These are phyloP conservation scores for Trichoderma breve DNA, from an alignment of 2,329 filamentous ascomycete genomes.

Conservation along the genomic window DNA sequence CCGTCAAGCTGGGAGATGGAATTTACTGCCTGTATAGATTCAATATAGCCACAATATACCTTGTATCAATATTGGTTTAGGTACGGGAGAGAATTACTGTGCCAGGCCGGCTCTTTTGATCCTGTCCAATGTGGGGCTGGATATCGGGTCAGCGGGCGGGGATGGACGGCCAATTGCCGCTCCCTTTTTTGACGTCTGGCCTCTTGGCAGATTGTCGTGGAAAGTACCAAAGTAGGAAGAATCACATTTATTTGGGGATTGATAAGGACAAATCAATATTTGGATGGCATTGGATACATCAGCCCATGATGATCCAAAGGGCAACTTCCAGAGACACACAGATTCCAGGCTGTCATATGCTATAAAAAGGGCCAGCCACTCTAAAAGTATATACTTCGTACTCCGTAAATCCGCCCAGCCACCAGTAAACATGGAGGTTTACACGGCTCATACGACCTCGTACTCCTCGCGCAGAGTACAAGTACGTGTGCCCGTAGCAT, in stretches of 20 bases:
- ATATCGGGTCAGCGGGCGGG: background rate
- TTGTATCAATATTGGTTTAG: background rate
- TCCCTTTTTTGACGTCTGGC: background rate
- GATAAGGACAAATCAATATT: background rate
- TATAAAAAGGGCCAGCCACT: background rate
- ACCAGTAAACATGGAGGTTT: background rate
- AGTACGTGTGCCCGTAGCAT: background rate
- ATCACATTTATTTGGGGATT: no score
- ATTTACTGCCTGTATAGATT: background rate
- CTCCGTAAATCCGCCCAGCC: background rate
- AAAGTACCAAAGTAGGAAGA: no score
- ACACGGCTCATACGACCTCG: background rate
- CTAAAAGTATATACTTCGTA: background rate
- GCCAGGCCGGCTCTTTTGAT: background rate
- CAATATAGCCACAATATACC: constrained; percentile 1
- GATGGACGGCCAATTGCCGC: background rate
- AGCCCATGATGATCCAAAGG: background rate
- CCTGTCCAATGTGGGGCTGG: background rate
- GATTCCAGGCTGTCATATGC: background rate
- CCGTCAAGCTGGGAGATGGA: background rate
- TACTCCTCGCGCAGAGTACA: background rate
- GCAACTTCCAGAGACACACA: background rate
- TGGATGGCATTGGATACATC: background rate
- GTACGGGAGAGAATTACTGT: background rate
- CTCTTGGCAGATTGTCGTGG: background rate